Percentiles rank a stretch among this genome's conserved stretches.
phyloP scores from a whole-genome alignment of 805 yeast genomes.

The Candida hispaniensis region DNA sequence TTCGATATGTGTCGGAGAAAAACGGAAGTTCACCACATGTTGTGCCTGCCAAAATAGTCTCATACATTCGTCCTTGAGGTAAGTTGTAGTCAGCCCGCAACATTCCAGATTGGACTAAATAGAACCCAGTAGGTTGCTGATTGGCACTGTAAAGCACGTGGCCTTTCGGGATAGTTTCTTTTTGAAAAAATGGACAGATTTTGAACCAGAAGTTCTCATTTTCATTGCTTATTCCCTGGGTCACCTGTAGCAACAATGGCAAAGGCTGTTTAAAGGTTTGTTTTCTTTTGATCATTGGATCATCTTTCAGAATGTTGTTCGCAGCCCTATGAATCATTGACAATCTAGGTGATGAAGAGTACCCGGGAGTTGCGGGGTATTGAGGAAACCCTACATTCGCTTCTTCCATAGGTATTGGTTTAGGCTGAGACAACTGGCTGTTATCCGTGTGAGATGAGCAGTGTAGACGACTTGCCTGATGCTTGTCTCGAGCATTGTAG shows the following conservation, averaged over 20 bases:
- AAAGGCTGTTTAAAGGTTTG: constrained; percentile 42
- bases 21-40: constrained; percentile 56
- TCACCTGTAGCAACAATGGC: constrained; percentile 50
- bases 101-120: constrained; percentile 49
- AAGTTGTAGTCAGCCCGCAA: constrained; percentile 43
- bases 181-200: constrained; percentile 46
- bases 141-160: constrained; percentile 35
- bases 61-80: constrained; percentile 36
- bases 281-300: constrained; percentile 23
- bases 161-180: constrained; percentile 39
- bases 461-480: neutral
- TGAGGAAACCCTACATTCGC: constrained; percentile 3
- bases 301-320: constrained; percentile 27
- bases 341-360: constrained; percentile 26
- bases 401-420: neutral
- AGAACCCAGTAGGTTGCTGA: constrained; percentile 45
- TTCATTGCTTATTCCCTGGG: constrained; percentile 42
- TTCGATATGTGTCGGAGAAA: constrained; percentile 31
- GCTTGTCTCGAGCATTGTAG: constrained; percentile 31
- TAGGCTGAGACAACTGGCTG: constrained; percentile 1
- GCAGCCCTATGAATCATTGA: constrained; percentile 27
- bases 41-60: constrained; percentile 57
- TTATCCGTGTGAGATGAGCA: constrained; percentile 1
- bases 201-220: constrained; percentile 52
- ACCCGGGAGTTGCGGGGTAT: constrained; percentile 16